phyloP scores from a whole-genome alignment of 768 basidiomycete species.

The Kwoniella dejecticola region DNA sequence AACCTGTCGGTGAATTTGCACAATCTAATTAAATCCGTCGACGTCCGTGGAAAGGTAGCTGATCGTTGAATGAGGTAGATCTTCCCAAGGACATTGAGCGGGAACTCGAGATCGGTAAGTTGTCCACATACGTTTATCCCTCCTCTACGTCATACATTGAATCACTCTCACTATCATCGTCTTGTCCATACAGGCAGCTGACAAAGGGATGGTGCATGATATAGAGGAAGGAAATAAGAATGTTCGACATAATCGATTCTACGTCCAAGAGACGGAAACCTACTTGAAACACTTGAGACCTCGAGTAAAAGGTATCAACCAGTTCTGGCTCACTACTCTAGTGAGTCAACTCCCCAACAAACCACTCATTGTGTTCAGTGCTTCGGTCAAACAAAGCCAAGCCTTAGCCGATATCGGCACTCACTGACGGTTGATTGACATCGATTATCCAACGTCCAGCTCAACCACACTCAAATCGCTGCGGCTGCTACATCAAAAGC shows the following conservation, averaged over 20 bases:
- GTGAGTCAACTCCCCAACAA: conserved; percentile 23
- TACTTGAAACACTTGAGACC: conserved; percentile 29
- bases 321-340: conserved; percentile 50
- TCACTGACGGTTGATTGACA: not conserved
- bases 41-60: too few species aligned
- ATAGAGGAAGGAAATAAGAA: conserved; percentile 33
- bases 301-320: conserved; percentile 38
- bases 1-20: conserved; percentile 4
- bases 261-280: conserved; percentile 23
- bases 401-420: not conserved
- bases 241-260: conserved; percentile 21
- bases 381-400: not conserved
- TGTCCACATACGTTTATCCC: too few species aligned
- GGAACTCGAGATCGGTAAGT: conserved; percentile 33
- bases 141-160: too few species aligned
- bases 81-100: conserved; percentile 20
- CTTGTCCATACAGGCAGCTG: not conserved
- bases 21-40: too few species aligned
- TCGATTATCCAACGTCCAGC: conserved; percentile 9
- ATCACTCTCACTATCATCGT: too few species aligned
- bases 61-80: conserved; percentile 11
- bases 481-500: conserved; percentile 50
- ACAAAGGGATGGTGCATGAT: not conserved
- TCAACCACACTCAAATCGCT: conserved; percentile 16
- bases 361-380: too few species aligned